These are phyloP conservation scores for Ogataea dorogensis DNA, from an alignment of 805 yeast species.

Conservation along the genomic window DNA sequence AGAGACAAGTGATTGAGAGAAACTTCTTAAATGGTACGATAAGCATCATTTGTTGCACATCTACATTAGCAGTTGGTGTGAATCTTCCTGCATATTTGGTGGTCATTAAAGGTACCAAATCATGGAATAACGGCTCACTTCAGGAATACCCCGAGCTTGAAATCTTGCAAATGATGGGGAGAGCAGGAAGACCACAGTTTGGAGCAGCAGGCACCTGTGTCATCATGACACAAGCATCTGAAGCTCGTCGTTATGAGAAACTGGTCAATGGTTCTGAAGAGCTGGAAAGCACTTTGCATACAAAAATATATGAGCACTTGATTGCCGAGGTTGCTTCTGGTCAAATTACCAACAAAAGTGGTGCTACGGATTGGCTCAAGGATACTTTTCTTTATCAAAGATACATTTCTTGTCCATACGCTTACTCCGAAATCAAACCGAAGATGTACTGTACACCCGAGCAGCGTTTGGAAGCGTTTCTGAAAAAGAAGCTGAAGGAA, in stretches of 20 bases:
- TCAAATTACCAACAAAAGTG: constrained; percentile 36
- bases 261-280: constrained; percentile 42
- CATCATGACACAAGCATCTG: constrained; percentile 42
- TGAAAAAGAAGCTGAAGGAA: constrained; percentile 2
- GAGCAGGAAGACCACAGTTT: constrained; percentile 63
- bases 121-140: constrained; percentile 49
- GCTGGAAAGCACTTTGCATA: constrained; percentile 47
- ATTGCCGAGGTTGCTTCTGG: constrained; percentile 45
- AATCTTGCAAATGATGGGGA: constrained; percentile 60
- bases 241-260: constrained; percentile 39
- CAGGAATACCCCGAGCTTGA: constrained; percentile 56
- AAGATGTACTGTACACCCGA: not conserved
- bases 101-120: constrained; percentile 59
- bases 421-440: constrained; percentile 2
- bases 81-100: constrained; percentile 62
- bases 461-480: not conserved
- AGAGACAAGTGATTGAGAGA: constrained; percentile 45
- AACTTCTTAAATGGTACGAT: constrained; percentile 42
- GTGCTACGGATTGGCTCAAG: constrained; percentile 46
- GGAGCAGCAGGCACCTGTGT: constrained; percentile 51
- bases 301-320: constrained; percentile 39
- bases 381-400: constrained; percentile 51
- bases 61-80: constrained; percentile 61
- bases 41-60: constrained; percentile 51
- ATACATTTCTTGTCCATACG: constrained; percentile 12